These are phyloP conservation scores for Myriosclerotinia curreyana DNA, from an alignment of 2,329 filamentous ascomycete species.

Conservation along the genomic window DNA sequence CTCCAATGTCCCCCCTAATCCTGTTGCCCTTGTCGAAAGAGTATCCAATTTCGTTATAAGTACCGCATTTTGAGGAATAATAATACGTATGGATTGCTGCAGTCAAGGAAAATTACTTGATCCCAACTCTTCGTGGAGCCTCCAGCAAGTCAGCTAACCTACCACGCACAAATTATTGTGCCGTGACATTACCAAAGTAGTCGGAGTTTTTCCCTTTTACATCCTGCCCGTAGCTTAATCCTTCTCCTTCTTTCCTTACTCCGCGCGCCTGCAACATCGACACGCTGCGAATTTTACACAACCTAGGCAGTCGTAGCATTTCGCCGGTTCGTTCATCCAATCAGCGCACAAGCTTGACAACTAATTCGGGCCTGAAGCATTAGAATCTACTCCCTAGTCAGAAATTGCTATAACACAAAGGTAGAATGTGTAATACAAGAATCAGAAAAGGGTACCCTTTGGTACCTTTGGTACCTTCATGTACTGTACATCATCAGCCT, in stretches of 20 bases:
- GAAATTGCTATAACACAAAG: neutral
- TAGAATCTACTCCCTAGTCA: neutral
- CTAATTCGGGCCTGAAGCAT: neutral
- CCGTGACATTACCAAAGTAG: slow-evolving; percentile 16
- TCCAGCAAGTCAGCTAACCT: neutral
- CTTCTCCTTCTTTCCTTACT: neutral
- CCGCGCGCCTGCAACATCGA: slow-evolving; percentile 12
- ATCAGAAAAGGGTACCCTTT: neutral
- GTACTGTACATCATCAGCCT: slow-evolving; percentile 18
- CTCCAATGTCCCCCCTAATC: neutral
- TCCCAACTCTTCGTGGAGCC: neutral
- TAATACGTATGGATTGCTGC: slow-evolving; percentile 4
- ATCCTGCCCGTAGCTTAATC: neutral
- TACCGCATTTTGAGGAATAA: slow-evolving; percentile 1
- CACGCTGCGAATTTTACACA: slow-evolving; percentile 15
- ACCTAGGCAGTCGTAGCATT: slow-evolving; percentile 3
- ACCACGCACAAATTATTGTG: slow-evolving; percentile 1
- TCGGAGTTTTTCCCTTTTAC: slow-evolving; percentile 4
- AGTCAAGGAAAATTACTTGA: slow-evolving; percentile 1
- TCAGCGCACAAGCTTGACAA: neutral
- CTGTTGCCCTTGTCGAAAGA: slow-evolving; percentile 11
- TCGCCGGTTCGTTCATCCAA: neutral
- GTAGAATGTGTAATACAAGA: neutral
- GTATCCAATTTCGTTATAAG: slow-evolving; percentile 7
- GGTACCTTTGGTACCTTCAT: slow-evolving; percentile 11